Conservation (phyloP, 1,139 yeast genomes). For the Casaregolazyma lundiana region DNA sequence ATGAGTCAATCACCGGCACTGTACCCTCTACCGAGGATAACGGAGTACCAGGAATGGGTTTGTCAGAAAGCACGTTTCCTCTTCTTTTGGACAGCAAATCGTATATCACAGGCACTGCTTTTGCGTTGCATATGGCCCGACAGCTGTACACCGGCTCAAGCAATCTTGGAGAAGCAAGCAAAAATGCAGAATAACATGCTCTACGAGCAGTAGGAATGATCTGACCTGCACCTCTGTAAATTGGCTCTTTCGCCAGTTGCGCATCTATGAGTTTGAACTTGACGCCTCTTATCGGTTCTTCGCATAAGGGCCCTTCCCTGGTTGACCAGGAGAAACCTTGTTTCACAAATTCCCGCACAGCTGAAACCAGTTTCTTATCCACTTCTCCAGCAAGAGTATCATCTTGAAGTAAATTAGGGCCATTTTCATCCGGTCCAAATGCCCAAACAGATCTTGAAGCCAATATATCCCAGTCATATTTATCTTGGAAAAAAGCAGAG, state of each 20-base stretch:
- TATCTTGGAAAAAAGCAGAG: constrained; percentile 51
- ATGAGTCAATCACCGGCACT: constrained; percentile 84
- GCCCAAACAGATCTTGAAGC: constrained; percentile 82
- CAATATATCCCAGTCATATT: constrained; percentile 76
- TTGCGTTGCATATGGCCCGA: constrained; percentile 51
- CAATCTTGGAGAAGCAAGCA: constrained; percentile 73
- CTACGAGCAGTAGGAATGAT: constrained; percentile 77
- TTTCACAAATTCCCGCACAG: constrained; percentile 50
- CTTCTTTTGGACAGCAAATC: constrained; percentile 59
- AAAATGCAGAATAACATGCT: constrained; percentile 78
- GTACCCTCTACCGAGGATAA: constrained; percentile 57
- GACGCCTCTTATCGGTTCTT: constrained; percentile 70
- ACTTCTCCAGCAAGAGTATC: constrained; percentile 75
- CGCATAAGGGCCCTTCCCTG: constrained; percentile 86
- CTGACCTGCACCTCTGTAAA: constrained; percentile 61
- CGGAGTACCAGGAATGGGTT: constrained; percentile 71
- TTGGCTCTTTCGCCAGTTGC: constrained; percentile 44
- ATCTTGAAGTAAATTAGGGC: constrained; percentile 62
- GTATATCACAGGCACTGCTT: constrained; percentile 45
- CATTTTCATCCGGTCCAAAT: constrained; percentile 59
- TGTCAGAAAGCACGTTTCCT: constrained; percentile 51
- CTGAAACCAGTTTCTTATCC: constrained; percentile 47
- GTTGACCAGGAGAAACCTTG: constrained; percentile 85
- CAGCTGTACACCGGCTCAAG: constrained; percentile 81
- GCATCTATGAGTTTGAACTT: constrained; percentile 70